Evolutionary conservation across 2,329 filamentous ascomycete genomes (phyloP), one percentile per base, ranked within the genome.

Genomic region (Fusarium fracticaudum): DNA sequence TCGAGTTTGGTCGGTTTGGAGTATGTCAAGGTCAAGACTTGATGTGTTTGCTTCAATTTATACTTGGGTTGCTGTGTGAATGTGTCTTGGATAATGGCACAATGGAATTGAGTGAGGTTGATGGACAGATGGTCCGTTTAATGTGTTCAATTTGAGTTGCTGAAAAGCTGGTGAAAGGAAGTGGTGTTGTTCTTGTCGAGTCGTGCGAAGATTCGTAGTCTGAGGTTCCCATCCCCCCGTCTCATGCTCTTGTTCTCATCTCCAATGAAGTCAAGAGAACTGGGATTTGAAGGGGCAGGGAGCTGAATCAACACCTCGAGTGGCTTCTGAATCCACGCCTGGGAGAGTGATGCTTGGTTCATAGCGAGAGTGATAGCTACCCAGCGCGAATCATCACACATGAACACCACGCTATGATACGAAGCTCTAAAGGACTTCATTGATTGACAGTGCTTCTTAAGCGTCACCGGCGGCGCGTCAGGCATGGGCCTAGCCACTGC

Each of bases 1-100:
- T 1, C 3, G 3, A 1, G 33, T 3, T 4, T 4, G 7, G 33
- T 35, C 33, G 3, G 0, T 35, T 35, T 0, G 33, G 14, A 15
- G 14, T 35, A 35, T 35, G 15, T 17, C 17, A 9, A 35, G 33
- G 33, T 17, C 33, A 35, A 35, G 8, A 1, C 8, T 35, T 17
- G 1, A 3, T 17, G 33, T 35, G 4, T 35, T 35, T 35, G 33
- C 33, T 35, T 35, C 0, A 35, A 17, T 35, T 35, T 35, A 35
- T 35, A 35, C 14, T 15, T 35, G 3, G 3, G 15, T 9, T 35
- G 14, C 33, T 35, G 1, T 35, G 15, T 35, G 33, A 35, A 17
- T 35, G 33, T 35, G 15, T 35, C 15, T 15, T 15, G 8, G 33
- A 3, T 4, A 35, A 35, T 35, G 0, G 14, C 3, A 9, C 33